A percentile compares a stretch with the other conserved stretches of the same genome.
Conservation (phyloP, 495 filamentous ascomycete genomes). For the Penicillium steckii region DNA sequence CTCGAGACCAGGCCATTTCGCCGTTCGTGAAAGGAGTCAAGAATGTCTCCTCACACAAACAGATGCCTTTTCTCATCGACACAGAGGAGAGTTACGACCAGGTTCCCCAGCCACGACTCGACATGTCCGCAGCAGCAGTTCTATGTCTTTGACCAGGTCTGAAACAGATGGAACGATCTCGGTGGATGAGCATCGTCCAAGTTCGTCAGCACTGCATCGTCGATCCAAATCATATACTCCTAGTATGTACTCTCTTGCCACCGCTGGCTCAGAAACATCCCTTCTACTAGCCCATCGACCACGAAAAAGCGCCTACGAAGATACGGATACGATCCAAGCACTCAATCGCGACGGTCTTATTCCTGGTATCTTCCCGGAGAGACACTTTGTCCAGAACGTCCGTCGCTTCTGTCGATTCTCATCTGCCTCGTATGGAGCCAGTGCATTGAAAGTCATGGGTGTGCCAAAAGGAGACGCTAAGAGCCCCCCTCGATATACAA, state of each 20-base stretch:
- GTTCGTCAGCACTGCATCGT: conserved; percentile 31
- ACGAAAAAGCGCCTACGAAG: conserved; percentile 53
- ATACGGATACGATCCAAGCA: conserved; percentile 52
- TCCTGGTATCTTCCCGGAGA: conserved; percentile 63
- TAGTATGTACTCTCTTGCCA: conserved; percentile 70
- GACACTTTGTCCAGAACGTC: conserved; percentile 69
- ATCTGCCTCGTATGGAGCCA: conserved; percentile 72
- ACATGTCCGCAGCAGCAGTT: conserved; percentile 50
- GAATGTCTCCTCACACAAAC: conserved; percentile 59
- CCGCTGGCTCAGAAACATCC: conserved; percentile 63
- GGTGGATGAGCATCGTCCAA: conserved; percentile 29
- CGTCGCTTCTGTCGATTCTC: conserved; percentile 75
- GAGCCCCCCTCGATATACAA: conserved; percentile 31
- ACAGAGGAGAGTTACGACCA: conserved; percentile 44
- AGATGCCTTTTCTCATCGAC: conserved; percentile 58
- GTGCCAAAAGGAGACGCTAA: conserved; percentile 49
- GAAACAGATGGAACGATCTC: conserved; percentile 42
- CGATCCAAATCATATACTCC: conserved; percentile 43
- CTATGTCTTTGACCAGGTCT: conserved; percentile 45
- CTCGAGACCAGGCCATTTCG: conserved; percentile 47
- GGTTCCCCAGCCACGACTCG: conserved; percentile 46
- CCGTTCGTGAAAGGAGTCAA: conserved; percentile 52
- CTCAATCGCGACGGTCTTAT: conserved; percentile 57
- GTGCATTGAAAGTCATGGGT: conserved; percentile 69
- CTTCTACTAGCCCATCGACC: conserved; percentile 57